Conservation (phyloP, 768 basidiomycete species). For the Leucocoprinus birnbaumii region DNA sequence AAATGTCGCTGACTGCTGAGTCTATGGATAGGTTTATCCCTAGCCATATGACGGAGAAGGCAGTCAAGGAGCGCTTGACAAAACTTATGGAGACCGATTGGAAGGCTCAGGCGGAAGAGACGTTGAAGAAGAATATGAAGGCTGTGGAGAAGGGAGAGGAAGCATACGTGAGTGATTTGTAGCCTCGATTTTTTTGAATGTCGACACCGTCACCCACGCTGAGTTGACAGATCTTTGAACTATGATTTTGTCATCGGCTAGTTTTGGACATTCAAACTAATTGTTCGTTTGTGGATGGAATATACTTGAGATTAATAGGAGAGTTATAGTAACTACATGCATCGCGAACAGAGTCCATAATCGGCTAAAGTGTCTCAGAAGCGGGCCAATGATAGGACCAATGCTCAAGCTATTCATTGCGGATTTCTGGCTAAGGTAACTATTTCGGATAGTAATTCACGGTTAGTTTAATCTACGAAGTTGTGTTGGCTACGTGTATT, state of each 20-base stretch:
- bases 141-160: constrained; percentile 14
- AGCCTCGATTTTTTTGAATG: too few species aligned
- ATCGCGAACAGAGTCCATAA: too few species aligned
- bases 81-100: constrained; percentile 28
- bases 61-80: constrained; percentile 22
- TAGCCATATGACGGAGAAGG: constrained; percentile 25
- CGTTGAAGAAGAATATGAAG: constrained; percentile 17
- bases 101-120: constrained; percentile 20
- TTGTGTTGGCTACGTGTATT: too few species aligned
- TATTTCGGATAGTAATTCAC: too few species aligned
- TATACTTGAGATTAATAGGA: background rate
- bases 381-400: too few species aligned
- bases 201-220: background rate
- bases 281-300: too few species aligned
- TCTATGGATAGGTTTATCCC: constrained; percentile 22
- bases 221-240: constrained; percentile 10
- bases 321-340: too few species aligned
- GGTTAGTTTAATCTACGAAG: too few species aligned
- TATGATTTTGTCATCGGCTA: background rate
- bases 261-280: too few species aligned
- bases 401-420: too few species aligned
- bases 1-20: background rate
- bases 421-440: too few species aligned
- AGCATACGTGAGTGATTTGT: constrained; percentile 11
- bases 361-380: too few species aligned